A percentile compares a stretch with the other conserved stretches of the same genome.
phyloP scores from a whole-genome alignment of 169 alveolate species.

The Cryptosporidium parvum region DNA sequence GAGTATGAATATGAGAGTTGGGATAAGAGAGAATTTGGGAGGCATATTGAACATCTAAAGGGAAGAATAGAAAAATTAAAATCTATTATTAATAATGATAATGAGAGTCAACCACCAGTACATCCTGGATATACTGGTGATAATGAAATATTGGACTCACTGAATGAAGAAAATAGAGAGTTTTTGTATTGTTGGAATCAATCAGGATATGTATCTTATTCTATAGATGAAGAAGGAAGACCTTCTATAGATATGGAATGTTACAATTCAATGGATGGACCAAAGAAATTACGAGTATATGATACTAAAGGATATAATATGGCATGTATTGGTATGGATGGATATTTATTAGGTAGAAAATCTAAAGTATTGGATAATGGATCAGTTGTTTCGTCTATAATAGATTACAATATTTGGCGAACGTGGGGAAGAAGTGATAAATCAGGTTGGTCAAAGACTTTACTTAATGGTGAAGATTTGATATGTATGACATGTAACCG shows the following conservation, averaged over 20 bases:
- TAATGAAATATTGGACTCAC: constrained; percentile 11
- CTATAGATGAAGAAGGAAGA: constrained; percentile 51
- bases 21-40: constrained; percentile 61
- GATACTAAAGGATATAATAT: constrained; percentile 67
- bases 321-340: constrained; percentile 66
- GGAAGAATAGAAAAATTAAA: constrained; percentile 40
- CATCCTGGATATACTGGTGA: constrained; percentile 67
- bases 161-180: constrained; percentile 59
- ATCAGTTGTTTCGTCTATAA: constrained; percentile 16
- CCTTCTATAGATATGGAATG: constrained; percentile 64
- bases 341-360: constrained; percentile 60
- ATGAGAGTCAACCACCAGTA: constrained; percentile 28
- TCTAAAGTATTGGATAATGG: constrained; percentile 60
- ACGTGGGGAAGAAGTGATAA: constrained; percentile 76
- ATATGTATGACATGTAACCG: constrained; percentile 54
- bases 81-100: constrained; percentile 3
- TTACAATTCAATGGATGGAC: constrained; percentile 68
- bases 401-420: constrained; percentile 61
- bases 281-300: constrained; percentile 50
- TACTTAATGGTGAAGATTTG: constrained; percentile 46
- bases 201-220: constrained; percentile 37
- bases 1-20: constrained; percentile 61
- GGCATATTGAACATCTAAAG: constrained; percentile 38
- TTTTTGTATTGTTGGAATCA: constrained; percentile 71
- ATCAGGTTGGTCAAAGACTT: constrained; percentile 55